phyloP scores from a whole-genome alignment of 495 filamentous ascomycete species.

The Lindgomyces ingoldianus region DNA sequence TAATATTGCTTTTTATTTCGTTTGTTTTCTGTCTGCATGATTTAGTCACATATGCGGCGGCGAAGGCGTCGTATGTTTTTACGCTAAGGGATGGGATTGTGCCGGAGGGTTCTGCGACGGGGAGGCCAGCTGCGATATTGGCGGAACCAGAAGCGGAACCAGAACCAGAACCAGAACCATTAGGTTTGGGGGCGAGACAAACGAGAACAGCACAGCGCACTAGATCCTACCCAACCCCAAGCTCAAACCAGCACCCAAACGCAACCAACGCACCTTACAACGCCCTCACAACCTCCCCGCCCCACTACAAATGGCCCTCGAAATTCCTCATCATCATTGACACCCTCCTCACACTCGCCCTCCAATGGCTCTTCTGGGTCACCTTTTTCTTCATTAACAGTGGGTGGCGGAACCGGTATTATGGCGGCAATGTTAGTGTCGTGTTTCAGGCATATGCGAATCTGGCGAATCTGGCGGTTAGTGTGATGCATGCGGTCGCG shows the following conservation, averaged over 20 bases:
- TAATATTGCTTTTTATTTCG: slow-evolving; percentile 6
- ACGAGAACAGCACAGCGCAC: too few relatives aligned
- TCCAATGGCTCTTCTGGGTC: slow-evolving; percentile 30
- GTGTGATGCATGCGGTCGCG: slow-evolving; percentile 17
- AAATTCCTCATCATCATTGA: slow-evolving; percentile 12
- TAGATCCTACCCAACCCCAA: too few relatives aligned
- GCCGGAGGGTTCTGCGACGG: too few relatives aligned
- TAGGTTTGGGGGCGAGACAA: too few relatives aligned
- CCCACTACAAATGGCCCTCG: slow-evolving; percentile 20
- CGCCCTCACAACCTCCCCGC: neutral
- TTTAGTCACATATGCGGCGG: slow-evolving; percentile 9
- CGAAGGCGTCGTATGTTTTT: neutral
- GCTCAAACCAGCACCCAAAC: neutral
- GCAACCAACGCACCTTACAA: neutral
- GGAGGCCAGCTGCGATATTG: too few relatives aligned
- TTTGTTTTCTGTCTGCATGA: slow-evolving; percentile 7
- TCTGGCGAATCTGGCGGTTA: slow-evolving; percentile 3
- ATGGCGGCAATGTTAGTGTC: neutral
- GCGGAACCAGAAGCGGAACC: too few relatives aligned
- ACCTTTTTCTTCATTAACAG: slow-evolving; percentile 6
- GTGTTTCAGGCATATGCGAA: slow-evolving; percentile 21
- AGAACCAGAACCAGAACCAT: too few relatives aligned
- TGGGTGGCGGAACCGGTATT: neutral
- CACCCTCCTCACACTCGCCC: slow-evolving; percentile 4
- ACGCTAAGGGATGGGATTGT: too few relatives aligned